Conservation (phyloP, 2,329 filamentous ascomycete species). For the Colletotrichum magnum region DNA sequence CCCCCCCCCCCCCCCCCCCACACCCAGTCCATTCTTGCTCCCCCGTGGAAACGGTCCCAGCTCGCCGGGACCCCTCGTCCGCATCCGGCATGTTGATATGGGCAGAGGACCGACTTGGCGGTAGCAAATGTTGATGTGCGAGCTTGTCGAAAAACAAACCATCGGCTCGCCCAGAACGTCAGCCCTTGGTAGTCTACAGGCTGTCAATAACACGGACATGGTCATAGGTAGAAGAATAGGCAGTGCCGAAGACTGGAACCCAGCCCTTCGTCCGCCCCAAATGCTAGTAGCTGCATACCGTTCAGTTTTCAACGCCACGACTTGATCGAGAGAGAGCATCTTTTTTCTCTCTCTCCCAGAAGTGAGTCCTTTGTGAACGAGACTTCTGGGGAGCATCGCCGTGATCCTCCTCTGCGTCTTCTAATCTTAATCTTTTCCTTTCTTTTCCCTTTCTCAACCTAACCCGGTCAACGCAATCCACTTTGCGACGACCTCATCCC, state of each 20-base stretch:
- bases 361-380: too few species aligned
- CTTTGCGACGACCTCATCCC: not conserved
- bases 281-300: too few species aligned
- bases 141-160: not conserved
- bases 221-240: not conserved
- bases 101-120: not conserved
- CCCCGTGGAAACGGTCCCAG: conserved; percentile 14
- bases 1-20: too few species aligned
- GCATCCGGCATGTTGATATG: conserved; percentile 10
- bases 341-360: too few species aligned
- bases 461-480: not conserved
- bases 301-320: too few species aligned
- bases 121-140: not conserved
- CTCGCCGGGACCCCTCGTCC: not conserved
- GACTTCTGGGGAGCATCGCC: too few species aligned
- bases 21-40: not conserved
- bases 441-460: not conserved
- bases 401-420: too few species aligned
- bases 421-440: not conserved
- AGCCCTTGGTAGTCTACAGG: too few species aligned
- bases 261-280: too few species aligned
- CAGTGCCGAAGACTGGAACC: not conserved
- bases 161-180: not conserved
- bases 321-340: too few species aligned
- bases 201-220: too few species aligned